Base-by-base conservation (phyloP, 2,329 filamentous ascomycete species). In the Meredithiella fracta region DNA sequence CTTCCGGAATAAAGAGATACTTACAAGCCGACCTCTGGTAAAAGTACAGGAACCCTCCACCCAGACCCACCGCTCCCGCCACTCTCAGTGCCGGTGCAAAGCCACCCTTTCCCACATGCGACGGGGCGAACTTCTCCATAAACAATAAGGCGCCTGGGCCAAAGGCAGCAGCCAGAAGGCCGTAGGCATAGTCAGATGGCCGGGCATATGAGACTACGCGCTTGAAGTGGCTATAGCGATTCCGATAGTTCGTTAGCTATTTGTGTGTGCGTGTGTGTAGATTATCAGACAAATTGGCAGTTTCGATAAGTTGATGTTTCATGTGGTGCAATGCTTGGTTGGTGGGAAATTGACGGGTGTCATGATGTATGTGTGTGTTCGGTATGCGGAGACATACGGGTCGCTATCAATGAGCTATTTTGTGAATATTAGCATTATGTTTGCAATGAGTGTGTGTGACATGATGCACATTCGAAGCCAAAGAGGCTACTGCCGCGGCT, bases 321-420 rank as follows among this genome's bases (percentile, higher is more conserved):
- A n/a, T n/a, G n/a, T n/a, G n/a, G n/a, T n/a, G n/a, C n/a, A n/a
- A n/a, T 34, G 29, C 29, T 34, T 34, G 5, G 11, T 42, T n/a
- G 38, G 15, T 5, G n/a, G 5, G n/a, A 42, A 15, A 20, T 20
- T 26, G 20, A 31, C 42, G 26, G 29, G 44, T 7, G 25, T 38
- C n/a, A 47, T 20, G 55, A 42, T 34, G 11, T 11, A 51, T 51
- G 51, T 17, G 53, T 56, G 15, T 44, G 8, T 44, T 22, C n/a
- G n/a, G n/a, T n/a, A 8, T 3, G 17, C 60, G 70, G 31, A 22
- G 23, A 52, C 83, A 68, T 90, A 96, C 90, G 92, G 92, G 72
- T 98, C 92, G 74, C 87, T 94, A 76, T 98, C 92, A 72, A 98
- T 97, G 73, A 97, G 85, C 92, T 98, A 72, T 63, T 66, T 65